Evolutionary conservation across 2,329 filamentous ascomycete genomes (phyloP), one percentile per base, ranked within the genome.

Genomic region (Sarocladium kiliense): DNA sequence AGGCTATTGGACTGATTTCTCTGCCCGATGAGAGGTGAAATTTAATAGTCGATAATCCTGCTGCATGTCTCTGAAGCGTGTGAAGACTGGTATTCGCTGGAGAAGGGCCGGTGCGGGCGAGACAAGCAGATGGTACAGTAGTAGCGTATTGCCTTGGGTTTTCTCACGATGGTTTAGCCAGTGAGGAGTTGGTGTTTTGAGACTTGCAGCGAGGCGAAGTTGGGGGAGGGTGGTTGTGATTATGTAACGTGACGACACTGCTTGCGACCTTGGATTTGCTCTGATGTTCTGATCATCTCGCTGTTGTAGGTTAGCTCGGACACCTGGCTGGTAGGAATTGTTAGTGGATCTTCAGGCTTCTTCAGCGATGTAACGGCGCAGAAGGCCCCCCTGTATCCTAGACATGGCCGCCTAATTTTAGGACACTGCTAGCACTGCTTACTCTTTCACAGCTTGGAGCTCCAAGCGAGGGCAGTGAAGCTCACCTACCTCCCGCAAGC

Each of bases 121-220:
- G 44, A 47, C 44, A 47, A 47, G 44, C 44, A 47, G 44, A 23
- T n/a, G 19, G 25, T 27, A 3, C 12, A 7, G 12, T 11, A n/a
- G 44, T 30, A 14, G 7, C 4, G 5, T 47, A 21, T 27, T 30
- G 18, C 25, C 16, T 36, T 51, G 47, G n/a, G 23, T 49, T 49
- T 27, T 27, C 23, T 32, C 47, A 51, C 26, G 47, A 32, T 51
- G 51, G 25, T 41, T 37, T 10, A 34, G 49, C 56, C 56, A 58
- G 53, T 54, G 54, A 58, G 42, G 37, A 16, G 39, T 19, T 42
- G 45, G 25, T 25, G 55, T 34, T 53, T 39, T 57, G 55, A 59
- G 57, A 59, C 57, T 57, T 59, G 57, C 57, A 59, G 56, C 14
- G 45, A 39, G 36, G 50, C 53, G 21, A 27, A 37, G 50, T 49